These are phyloP conservation scores for Neonectria faginata DNA, from an alignment of 2,329 filamentous ascomycete genomes.

Conservation along the genomic window DNA sequence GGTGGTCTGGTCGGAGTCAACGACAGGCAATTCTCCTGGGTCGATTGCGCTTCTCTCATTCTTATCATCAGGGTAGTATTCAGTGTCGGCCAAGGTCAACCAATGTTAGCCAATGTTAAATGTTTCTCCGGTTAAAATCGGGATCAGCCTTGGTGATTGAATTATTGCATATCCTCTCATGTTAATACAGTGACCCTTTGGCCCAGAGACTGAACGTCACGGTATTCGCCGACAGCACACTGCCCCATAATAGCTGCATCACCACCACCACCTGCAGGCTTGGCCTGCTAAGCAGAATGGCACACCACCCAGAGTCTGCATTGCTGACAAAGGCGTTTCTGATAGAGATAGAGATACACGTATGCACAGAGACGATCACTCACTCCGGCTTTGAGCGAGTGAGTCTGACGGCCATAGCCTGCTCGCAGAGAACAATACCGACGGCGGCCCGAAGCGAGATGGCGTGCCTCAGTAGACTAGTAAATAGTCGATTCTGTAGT, in stretches of 20 bases:
- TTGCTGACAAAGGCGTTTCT: not conserved
- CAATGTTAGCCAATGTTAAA: no score
- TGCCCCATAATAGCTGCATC: not conserved
- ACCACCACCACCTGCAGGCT: not conserved
- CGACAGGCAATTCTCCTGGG: no score
- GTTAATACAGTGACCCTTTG: no score
- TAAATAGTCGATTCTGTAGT: not conserved
- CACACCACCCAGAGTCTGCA: no score
- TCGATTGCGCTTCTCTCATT: no score
- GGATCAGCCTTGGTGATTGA: no score
- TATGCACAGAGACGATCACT: not conserved
- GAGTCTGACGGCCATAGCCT: not conserved
- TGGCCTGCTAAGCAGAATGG: not conserved
- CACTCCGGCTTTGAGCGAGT: not conserved
- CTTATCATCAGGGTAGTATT: no score
- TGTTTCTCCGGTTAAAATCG: no score
- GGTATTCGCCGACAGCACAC: not conserved
- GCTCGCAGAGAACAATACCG: not conserved
- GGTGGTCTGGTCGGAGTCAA: no score
- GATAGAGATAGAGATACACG: not conserved
- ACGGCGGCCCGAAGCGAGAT: not conserved
- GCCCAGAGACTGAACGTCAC: no score
- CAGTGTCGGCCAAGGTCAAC: no score
- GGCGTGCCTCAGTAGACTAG: not conserved
- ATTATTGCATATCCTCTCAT: no score